These are phyloP conservation scores for Chiua virens DNA, from an alignment of 768 basidiomycete species.

Conservation along the genomic window DNA sequence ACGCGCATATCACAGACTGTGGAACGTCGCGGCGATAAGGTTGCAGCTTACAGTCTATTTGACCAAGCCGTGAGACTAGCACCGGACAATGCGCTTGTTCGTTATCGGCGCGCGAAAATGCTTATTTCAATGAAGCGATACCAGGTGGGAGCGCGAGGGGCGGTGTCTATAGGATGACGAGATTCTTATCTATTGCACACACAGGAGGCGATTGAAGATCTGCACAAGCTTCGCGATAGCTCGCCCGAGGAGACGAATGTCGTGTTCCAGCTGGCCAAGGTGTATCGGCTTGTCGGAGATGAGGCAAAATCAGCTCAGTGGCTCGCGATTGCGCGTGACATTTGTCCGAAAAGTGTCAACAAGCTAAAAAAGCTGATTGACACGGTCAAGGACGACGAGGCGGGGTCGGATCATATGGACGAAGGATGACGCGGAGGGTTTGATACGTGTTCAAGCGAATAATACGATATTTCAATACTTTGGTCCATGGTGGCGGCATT, in stretches of 20 bases:
- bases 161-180: constrained; percentile 12
- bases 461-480: background rate
- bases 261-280: constrained; percentile 92
- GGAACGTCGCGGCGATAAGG: constrained; percentile 79
- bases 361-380: constrained; percentile 82
- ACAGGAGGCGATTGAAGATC: constrained; percentile 78
- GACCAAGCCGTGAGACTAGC: constrained; percentile 76
- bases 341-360: constrained; percentile 85
- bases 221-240: constrained; percentile 74
- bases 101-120: constrained; percentile 92
- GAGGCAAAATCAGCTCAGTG: constrained; percentile 77
- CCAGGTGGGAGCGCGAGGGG: constrained; percentile 52
- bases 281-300: constrained; percentile 81
- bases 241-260: constrained; percentile 97
- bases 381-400: constrained; percentile 60
- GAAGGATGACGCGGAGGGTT: constrained; percentile 52
- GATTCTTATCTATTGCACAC: constrained; percentile 28
- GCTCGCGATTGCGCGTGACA: constrained; percentile 89
- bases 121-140: constrained; percentile 83
- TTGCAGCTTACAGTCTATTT: constrained; percentile 75
- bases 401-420: constrained; percentile 68
- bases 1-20: constrained; percentile 60
- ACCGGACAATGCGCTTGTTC: constrained; percentile 89
- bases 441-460: constrained; percentile 4
- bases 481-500: constrained; percentile 17